Conservation (phyloP, 768 basidiomycete species). For the Mycena venus region DNA sequence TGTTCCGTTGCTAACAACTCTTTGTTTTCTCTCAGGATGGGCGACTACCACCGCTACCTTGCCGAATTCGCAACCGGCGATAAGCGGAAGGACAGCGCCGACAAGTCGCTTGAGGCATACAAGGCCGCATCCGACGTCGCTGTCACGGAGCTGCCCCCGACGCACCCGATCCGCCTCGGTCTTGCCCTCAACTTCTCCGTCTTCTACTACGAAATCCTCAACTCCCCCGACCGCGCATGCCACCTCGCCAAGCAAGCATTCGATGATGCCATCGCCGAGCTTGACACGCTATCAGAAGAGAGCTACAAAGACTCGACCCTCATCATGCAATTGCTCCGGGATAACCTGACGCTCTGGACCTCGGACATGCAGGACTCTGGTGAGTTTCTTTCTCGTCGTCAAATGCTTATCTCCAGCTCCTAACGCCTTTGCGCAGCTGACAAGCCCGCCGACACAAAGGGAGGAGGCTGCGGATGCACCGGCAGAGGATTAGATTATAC, state of each 20-base stretch:
- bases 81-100: constrained; percentile 96
- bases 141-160: constrained; percentile 93
- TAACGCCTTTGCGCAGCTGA: constrained; percentile 58
- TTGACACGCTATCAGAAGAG: constrained; percentile 98
- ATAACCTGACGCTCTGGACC: constrained; percentile 98
- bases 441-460: constrained; percentile 78
- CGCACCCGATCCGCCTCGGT: constrained; percentile 98
- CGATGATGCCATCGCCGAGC: constrained; percentile 98
- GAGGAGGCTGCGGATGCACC: constrained; percentile 74
- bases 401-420: constrained; percentile 1
- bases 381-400: constrained; percentile 54
- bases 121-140: constrained; percentile 98
- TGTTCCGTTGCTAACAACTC: constrained; percentile 37
- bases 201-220: constrained; percentile 99
- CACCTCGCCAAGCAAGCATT: constrained; percentile 99
- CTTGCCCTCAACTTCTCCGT: constrained; percentile 99
- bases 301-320: constrained; percentile 99
- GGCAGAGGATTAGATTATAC: constrained; percentile 71
- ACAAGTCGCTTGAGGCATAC: constrained; percentile 97
- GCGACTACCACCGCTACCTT: constrained; percentile 98
- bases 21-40: constrained; percentile 79
- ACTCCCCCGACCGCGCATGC: constrained; percentile 98
- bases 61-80: constrained; percentile 99
- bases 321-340: constrained; percentile 96
- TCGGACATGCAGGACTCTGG: constrained; percentile 97